Evolutionary conservation across 257 asterid genomes (phyloP).

Genomic region (Nicotiana knightiana): DNA sequence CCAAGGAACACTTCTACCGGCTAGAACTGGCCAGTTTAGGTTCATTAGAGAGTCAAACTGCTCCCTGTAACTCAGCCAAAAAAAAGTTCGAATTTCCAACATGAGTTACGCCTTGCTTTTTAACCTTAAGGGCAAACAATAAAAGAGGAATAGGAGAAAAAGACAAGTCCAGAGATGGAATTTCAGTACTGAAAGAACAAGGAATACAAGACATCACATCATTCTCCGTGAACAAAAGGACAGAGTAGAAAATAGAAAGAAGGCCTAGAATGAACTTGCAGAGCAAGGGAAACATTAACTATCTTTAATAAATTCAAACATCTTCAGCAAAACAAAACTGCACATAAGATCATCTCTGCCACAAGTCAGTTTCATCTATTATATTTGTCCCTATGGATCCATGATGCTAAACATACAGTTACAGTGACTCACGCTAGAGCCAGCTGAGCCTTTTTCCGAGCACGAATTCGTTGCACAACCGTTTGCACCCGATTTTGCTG

Average conservation of each 20-base stretch:
- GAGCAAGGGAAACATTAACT: slow-evolving; percentile 3
- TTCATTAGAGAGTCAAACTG: slow-evolving; percentile 65
- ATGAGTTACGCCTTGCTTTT: slow-evolving; percentile 16
- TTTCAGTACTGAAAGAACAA: background rate
- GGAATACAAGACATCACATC: slow-evolving; percentile 9
- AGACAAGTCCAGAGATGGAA: slow-evolving; percentile 8
- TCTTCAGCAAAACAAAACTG: background rate
- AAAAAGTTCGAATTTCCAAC: slow-evolving; percentile 22
- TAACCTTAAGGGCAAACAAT: slow-evolving; percentile 3
- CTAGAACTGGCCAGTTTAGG: slow-evolving; percentile 74
- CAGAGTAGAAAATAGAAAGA: background rate
- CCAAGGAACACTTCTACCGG: slow-evolving; percentile 82
- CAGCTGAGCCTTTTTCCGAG: slow-evolving; percentile 83
- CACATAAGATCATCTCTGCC: background rate
- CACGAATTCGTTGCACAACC: slow-evolving; percentile 82
- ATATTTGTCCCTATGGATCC: slow-evolving; percentile 21
- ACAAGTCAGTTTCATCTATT: slow-evolving; percentile 4
- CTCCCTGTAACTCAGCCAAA: slow-evolving; percentile 74
- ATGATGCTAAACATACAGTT: slow-evolving; percentile 38
- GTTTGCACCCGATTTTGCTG: slow-evolving; percentile 90
- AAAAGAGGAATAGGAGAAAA: background rate
- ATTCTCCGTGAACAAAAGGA: background rate
- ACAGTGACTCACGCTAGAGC: slow-evolving; percentile 88
- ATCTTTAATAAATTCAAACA: slow-evolving; percentile 4
- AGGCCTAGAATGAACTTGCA: background rate